These are phyloP conservation scores for Beauveria caledonica DNA, from an alignment of 2,329 filamentous ascomycete genomes.

Conservation along the genomic window DNA sequence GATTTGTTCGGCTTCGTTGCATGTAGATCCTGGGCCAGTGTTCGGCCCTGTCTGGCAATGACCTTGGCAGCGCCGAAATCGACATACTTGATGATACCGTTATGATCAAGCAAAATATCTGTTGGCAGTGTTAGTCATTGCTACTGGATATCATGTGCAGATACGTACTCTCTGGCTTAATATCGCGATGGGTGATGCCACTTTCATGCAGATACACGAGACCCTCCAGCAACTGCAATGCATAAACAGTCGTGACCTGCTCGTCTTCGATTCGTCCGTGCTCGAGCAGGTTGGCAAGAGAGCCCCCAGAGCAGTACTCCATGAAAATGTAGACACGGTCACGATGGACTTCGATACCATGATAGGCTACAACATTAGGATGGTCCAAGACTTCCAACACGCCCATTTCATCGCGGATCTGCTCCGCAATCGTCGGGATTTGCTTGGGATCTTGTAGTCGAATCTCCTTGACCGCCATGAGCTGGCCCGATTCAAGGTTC, in stretches of 20 bases:
- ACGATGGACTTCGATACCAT: constrained; percentile 93
- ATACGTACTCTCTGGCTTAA: constrained; percentile 86
- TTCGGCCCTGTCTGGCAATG: constrained; percentile 88
- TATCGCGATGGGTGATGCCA: constrained; percentile 89
- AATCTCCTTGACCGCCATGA: constrained; percentile 99
- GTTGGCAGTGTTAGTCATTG: constrained; percentile 14
- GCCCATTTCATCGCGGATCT: constrained; percentile 95
- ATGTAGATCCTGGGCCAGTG: constrained; percentile 56
- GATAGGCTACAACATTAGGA: constrained; percentile 95
- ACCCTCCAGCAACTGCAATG: constrained; percentile 86
- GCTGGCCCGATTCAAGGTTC: constrained; percentile 88
- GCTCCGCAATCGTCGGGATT: constrained; percentile 85
- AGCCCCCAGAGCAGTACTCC: constrained; percentile 97
- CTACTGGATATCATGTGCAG: not conserved
- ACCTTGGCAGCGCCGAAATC: constrained; percentile 97
- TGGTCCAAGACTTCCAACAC: constrained; percentile 93
- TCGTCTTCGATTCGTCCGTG: constrained; percentile 97
- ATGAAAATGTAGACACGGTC: constrained; percentile 99
- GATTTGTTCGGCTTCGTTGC: constrained; percentile 67
- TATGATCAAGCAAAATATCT: constrained; percentile 95
- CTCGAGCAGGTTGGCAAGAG: constrained; percentile 79
- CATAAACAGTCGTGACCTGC: constrained; percentile 94
- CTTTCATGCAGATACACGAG: constrained; percentile 89
- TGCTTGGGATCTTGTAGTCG: constrained; percentile 92
- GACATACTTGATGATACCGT: constrained; percentile 97